Evolutionary conservation across 106 monocot genomes (phyloP), one percentile per base, ranked within the genome.

Genomic region (Dendrobium nobile): DNA sequence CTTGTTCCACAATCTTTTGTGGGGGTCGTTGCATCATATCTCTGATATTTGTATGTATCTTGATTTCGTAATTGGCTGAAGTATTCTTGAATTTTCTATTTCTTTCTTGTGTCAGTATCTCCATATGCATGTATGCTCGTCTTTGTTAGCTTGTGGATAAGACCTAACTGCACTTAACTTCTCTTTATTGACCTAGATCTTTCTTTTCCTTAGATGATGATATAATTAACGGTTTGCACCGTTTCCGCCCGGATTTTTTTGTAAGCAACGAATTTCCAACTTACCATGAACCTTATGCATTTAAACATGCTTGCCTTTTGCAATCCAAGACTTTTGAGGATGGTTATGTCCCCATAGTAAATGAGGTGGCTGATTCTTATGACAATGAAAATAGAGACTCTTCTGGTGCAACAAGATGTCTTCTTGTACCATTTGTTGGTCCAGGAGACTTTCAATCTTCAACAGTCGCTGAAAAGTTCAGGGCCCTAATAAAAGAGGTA

Each of bases 1-100:
- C 68, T 86, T 75, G 64, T 56, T 82, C 42, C 95, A 92, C 79
- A 90, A 90, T 81, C 87, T 92, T 77, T 68, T 84, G 68, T 87
- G 76, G 67, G 82, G 83, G 82, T 83, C 95, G 55, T 75, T 95
- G 22, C 86, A 85, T 54, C 88, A 88, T 79, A 77, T 95, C 64
- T 82, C 87, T 72, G 92, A 95, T 61, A 88, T 87, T 77, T 95
- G 95, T 95, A 95, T 41, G 92, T 79, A 55, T 11, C 47, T 58
- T 58, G 56, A 7, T 27, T 9, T 51, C 37, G 5, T 19, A 33
- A 41, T 28, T 61, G 64, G 47, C 28, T 28, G 40, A 10, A 67
- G 27, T 31, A 8, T 76, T 76, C 17, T 75, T 76, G 4, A 16
- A 45, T 45, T 59, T 73, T 58, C 22, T 77, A 40, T 84, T 77